These are phyloP conservation scores for Hypsizygus marmoreus DNA, from an alignment of 768 basidiomycete species.

Conservation along the genomic window DNA sequence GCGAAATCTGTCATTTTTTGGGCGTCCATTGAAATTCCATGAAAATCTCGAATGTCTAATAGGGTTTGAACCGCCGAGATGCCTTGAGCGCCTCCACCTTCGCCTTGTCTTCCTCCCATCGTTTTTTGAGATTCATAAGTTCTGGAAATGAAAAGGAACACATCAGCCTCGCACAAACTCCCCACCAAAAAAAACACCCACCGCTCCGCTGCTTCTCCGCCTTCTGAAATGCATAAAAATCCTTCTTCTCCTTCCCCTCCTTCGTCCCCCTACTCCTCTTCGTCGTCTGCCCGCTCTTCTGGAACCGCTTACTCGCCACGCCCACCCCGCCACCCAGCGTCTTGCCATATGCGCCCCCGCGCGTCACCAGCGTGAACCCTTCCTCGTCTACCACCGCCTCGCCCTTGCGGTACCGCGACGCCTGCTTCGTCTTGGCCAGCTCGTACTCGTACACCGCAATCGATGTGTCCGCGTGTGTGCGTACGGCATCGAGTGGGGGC, in stretches of 20 bases:
- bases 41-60: too few species aligned
- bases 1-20: too few species aligned
- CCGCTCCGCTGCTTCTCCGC: constrained; percentile 87
- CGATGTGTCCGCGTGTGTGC: constrained; percentile 77
- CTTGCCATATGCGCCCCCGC: constrained; percentile 88
- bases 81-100: constrained; percentile 81
- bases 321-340: constrained; percentile 80
- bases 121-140: constrained; percentile 72
- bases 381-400: constrained; percentile 93
- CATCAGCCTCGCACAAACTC: neutral
- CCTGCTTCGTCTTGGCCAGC: constrained; percentile 58
- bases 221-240: constrained; percentile 90
- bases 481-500: constrained; percentile 73
- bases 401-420: constrained; percentile 73
- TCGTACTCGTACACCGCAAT: constrained; percentile 80
- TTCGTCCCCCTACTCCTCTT: constrained; percentile 50
- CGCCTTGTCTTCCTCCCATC: constrained; percentile 88
- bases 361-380: constrained; percentile 92
- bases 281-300: constrained; percentile 59
- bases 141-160: constrained; percentile 40
- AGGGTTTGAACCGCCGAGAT: constrained; percentile 84
- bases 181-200: constrained; percentile 32
- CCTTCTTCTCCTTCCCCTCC: constrained; percentile 67
- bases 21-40: too few species aligned
- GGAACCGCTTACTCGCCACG: constrained; percentile 63